Base-by-base conservation (phyloP, 139 green algal genomes). In the Tetradesmus obliquus region DNA sequence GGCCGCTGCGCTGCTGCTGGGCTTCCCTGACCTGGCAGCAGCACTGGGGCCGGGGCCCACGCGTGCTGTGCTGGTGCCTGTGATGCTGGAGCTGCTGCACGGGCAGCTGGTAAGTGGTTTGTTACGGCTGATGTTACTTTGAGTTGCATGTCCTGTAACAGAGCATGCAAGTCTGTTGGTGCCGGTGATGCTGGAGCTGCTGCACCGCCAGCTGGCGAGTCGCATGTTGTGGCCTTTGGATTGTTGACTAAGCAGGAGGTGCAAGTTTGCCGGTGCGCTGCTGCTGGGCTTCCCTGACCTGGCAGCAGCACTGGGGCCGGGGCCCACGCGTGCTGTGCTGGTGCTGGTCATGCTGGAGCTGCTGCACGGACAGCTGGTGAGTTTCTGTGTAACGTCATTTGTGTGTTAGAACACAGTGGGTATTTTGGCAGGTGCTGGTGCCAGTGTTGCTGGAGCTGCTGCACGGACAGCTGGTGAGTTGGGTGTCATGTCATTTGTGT, bases 311-410 rank as follows among this genome's bases (percentile, higher is more conserved):
- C 45, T 84, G 20, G 86, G 51, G 20, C 71, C 19, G 24, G 71
- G 12, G 17, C 7, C 8, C 1, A 84, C 69, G 55, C 17, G 71
- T 13, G 55, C 6, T 20, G 5, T 90, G 51, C 53, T 90, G 71
- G 86, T 83, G 3, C 86, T 71, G 3, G 86, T 90, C 7, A 32
- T 90, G 69, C 60, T 90, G 69, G 86, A 90, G 5, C 20, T 84
- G 22, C 71, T 90, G 71, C 86, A 90, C 22, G 57, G 5, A 66
- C 71, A 90, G n/a, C 19, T 90, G 86, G 86, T 90, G 71, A 55
- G 86, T 24, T 4, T 71, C 6, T 76, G n/a, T 24, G 17, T n/a
- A 24, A 76, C 57, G 8, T 45, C 32, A 45, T 45, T 45, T 45
- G 32, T 45, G 32, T 45, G 32, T 45, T 45, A 45, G 32, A 45